Evolutionary conservation across 495 filamentous ascomycete species (phyloP).

Genomic region (Aspergillus conjunctus): DNA sequence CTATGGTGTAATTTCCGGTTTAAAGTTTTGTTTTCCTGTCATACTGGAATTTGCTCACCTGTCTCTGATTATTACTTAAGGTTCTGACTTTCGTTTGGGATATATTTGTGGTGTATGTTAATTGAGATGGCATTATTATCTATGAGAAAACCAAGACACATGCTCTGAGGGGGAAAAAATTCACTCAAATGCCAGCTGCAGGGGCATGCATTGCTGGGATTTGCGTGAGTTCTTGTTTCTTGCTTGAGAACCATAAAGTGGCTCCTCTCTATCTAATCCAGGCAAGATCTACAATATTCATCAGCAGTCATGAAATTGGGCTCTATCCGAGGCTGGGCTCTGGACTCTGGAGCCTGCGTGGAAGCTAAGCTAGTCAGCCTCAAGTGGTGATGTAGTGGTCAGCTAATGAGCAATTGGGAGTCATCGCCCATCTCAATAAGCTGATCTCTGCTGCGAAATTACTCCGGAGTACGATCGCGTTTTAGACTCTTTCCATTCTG

Average conservation of each 20-base stretch:
- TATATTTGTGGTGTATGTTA: too few relatives aligned
- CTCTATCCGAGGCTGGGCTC: too few relatives aligned
- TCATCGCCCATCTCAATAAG: slow-evolving; percentile 7
- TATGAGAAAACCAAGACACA: not conserved
- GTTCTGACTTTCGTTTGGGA: too few relatives aligned
- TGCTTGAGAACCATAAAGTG: not conserved
- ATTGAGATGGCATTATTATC: not conserved
- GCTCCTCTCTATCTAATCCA: not conserved
- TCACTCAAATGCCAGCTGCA: not conserved
- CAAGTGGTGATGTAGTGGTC: slow-evolving; percentile 5
- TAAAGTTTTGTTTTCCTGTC: too few relatives aligned
- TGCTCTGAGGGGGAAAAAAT: not conserved
- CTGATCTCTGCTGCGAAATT: slow-evolving; percentile 29
- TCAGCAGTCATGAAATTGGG: not conserved
- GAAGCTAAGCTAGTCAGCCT: not conserved
- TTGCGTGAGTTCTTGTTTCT: not conserved
- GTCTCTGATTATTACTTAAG: too few relatives aligned
- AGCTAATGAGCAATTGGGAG: slow-evolving; percentile 3
- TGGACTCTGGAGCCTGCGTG: too few relatives aligned
- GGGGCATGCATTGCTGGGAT: not conserved
- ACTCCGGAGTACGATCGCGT: slow-evolving; percentile 40
- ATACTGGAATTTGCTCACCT: too few relatives aligned
- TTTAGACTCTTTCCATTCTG: slow-evolving; percentile 38
- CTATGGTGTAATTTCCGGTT: too few relatives aligned
- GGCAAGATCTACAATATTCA: not conserved